Base-by-base conservation (phyloP, 2,329 filamentous ascomycete genomes). In the Ceratocystis albifundus region DNA sequence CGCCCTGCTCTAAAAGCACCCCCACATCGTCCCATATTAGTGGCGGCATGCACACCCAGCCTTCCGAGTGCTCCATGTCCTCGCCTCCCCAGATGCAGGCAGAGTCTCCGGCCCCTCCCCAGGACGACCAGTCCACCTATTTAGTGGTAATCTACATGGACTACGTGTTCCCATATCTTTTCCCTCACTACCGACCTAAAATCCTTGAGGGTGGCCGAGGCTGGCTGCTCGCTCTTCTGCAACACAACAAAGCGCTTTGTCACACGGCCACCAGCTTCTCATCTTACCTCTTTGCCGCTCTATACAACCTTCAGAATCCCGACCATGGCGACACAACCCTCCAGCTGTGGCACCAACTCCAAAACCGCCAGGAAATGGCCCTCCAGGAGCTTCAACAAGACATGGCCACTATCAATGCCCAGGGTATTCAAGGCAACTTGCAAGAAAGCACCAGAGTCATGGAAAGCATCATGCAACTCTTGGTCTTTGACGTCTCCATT, bases 81-180 rank as follows among this genome's bases (percentile, higher is more conserved):
- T 66, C 66, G 12, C 66, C 66, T 25, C 65, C 48, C 22, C 66
- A 44, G 36, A 61, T 48, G 41, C 61, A 22, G 28, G 32, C 48
- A 17, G 55, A 61, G 12, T 7, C 30, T 10, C 46, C 46, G 28
- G n/a, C 22, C 12, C 41, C 57, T 1, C 48, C 63, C 25, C 53
- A 45, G n/a, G 64, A 68, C 48, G 66, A 68, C 41, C 66, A 68
- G 25, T 62, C 66, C 64, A 70, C 77, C 0, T 75, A 77, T 70
- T 77, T 80, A 55, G 74, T 82, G 66, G 83, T 84, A 79, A 78
- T 83, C 66, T 87, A 85, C 71, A 76, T 86, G 59, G 84, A 87
- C 72, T 80, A 83, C 69, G 77, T 86, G 22, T 80, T 86, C 68
- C 84, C 84, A 1, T 82, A 85, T 69, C 74, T 86, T 0, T 86